Percentiles rank a stretch among this genome's conserved stretches.
These are phyloP conservation scores for Cynara cardunculus DNA, from an alignment of 129 eudicot species.

Conservation along the genomic window DNA sequence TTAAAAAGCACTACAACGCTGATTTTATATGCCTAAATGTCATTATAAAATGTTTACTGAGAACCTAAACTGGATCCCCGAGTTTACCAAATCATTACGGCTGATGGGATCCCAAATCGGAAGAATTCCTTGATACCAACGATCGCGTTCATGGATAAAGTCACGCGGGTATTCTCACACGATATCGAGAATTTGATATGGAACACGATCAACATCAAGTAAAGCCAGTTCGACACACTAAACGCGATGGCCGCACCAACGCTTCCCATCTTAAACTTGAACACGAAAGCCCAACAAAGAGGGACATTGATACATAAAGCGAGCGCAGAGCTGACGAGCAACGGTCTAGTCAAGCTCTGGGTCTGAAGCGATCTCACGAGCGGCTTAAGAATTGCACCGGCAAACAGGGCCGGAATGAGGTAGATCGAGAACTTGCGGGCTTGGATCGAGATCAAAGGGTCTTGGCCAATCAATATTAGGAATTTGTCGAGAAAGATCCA, in stretches of 20 bases:
- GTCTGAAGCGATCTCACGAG: conserved; percentile 58
- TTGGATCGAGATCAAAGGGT: conserved; percentile 53
- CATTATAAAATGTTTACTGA: neutral
- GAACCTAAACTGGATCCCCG: neutral
- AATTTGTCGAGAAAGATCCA: conserved; percentile 65
- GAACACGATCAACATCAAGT: conserved; percentile 31
- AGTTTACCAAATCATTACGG: conserved; percentile 64
- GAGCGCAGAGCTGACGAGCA: conserved; percentile 42
- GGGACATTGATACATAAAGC: conserved; percentile 53
- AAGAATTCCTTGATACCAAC: conserved; percentile 52
- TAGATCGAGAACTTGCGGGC: conserved; percentile 47
- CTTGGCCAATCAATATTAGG: conserved; percentile 55
- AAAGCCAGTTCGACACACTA: conserved; percentile 52
- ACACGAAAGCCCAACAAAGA: conserved; percentile 61
- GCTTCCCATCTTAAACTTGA: conserved; percentile 50
- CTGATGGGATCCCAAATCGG: conserved; percentile 59
- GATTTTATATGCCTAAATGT: too few relatives aligned
- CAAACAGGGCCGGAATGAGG: conserved; percentile 61
- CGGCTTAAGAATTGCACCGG: conserved; percentile 50
- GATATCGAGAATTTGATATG: conserved; percentile 41
- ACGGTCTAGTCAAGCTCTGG: conserved; percentile 55
- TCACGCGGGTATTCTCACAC: conserved; percentile 39
- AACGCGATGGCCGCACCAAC: conserved; percentile 68
- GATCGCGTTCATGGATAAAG: conserved; percentile 43
- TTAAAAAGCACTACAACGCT: too few relatives aligned